phyloP scores from a whole-genome alignment of 148 eudicot species.

The Chenopodium album region DNA sequence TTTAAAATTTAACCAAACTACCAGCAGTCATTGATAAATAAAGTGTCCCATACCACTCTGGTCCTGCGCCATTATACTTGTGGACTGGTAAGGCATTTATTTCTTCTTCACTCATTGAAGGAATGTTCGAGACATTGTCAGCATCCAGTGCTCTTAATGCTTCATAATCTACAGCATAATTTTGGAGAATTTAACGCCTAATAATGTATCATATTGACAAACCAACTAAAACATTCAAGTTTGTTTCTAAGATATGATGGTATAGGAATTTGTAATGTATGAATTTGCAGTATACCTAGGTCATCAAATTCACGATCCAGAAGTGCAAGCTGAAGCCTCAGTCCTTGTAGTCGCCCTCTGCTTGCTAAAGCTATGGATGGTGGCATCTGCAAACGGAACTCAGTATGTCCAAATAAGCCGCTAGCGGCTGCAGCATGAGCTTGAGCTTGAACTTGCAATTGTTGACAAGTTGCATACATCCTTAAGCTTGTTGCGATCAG shows the following conservation, averaged over 20 bases:
- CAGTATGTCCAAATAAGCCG: constrained; percentile 39
- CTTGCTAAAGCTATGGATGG: constrained; percentile 44
- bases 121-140: constrained; percentile 33
- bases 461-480: constrained; percentile 50
- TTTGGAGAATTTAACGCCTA: background rate
- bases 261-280: background rate
- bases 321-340: constrained; percentile 51
- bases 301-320: constrained; percentile 50
- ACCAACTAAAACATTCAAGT: background rate
- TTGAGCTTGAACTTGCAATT: constrained; percentile 49
- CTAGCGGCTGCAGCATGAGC: constrained; percentile 40
- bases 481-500: constrained; percentile 41
- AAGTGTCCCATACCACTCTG: constrained; percentile 27
- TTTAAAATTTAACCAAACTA: background rate
- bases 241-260: background rate
- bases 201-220: background rate
- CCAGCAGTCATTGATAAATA: background rate
- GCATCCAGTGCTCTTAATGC: constrained; percentile 48
- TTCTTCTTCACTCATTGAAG: constrained; percentile 49
- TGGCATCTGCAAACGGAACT: constrained; percentile 49
- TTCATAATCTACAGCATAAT: constrained; percentile 43
- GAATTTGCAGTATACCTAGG: constrained; percentile 29
- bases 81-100: constrained; percentile 53
- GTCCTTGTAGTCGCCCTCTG: constrained; percentile 44
- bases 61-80: constrained; percentile 35